Evolutionary conservation across 768 basidiomycete species (phyloP), one percentile per base, ranked within the genome.

Genomic region (Russula lepida): DNA sequence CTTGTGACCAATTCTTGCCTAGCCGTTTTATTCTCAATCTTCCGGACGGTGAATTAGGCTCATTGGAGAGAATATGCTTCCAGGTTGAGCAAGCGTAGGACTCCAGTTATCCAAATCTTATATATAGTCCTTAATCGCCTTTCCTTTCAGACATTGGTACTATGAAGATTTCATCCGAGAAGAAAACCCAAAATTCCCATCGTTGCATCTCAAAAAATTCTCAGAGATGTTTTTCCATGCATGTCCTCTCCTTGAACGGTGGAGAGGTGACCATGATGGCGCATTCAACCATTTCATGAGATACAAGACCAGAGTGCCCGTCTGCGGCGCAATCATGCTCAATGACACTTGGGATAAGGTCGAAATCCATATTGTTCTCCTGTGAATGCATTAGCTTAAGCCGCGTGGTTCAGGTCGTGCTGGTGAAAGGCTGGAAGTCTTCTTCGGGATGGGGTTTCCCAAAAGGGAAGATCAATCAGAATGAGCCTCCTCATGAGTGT

Each of bases 391-490:
- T 56, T 25, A 53, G 55, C 68, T 63, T 59, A 44, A 44, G 33
- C 23, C 59, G 51, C 61, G 64, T 58, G 47, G 30, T 55, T 23
- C 70, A 98, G 95, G 94, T 92, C 69, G 79, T 99, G n/a, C 81
- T 99, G 62, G 97, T 99, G 60, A 94, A 97, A 74, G 97, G 97
- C 7, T 98, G 92, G 92, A 98, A 97, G 73, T 84, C 92, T 37
- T 90, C 88, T 21, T 90, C 97, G 2, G 92, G 93, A 7, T 99
- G 97, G 97, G 89, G 92, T n/a, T 99, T 98, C 73, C 97, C 97
- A 7, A 91, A 95, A 71, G 97, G 97, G n/a, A 99, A 99, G 76
- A 98, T 98, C 72, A 99, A 99, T 68, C 87, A 95, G 71, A 83
- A 89, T 62, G 97, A 99, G 71, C 84, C 87, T 8, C 82, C 86